Evolutionary conservation across 148 eudicot genomes (phyloP).

Genomic region (Mesembryanthemum crystallinum): DNA sequence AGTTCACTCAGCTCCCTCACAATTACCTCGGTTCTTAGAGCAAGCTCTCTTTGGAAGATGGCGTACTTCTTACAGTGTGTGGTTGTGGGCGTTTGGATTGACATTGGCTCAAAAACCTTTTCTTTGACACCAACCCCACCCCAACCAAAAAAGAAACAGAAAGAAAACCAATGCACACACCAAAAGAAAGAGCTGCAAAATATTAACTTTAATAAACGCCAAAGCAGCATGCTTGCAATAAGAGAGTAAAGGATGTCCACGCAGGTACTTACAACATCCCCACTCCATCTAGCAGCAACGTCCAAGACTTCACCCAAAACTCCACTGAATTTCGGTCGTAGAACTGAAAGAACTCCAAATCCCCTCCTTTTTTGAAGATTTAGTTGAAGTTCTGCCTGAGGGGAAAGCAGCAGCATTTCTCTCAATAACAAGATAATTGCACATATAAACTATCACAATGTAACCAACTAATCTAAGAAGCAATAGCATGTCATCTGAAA

Average conservation of each 20-base stretch:
- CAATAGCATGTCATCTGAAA: not conserved
- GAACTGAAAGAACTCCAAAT: slow-evolving; percentile 79
- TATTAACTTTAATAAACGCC: not conserved
- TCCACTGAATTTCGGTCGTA: slow-evolving; percentile 92
- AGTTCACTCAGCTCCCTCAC: too few species aligned
- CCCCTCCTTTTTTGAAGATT: slow-evolving; percentile 96
- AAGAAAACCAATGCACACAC: not conserved
- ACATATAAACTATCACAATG: not conserved
- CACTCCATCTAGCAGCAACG: slow-evolving; percentile 98
- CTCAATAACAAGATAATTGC: not conserved
- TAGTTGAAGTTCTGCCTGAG: slow-evolving; percentile 90
- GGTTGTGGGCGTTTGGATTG: too few species aligned
- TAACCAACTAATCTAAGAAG: not conserved
- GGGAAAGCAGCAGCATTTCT: slow-evolving; percentile 18
- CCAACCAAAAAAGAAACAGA: not conserved
- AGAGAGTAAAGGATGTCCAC: slow-evolving; percentile 5
- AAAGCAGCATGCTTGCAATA: not conserved
- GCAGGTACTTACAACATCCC: slow-evolving; percentile 81
- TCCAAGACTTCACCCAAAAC: slow-evolving; percentile 95
- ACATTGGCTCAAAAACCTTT: too few species aligned
- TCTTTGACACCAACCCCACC: too few species aligned
- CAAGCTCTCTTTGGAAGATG: too few species aligned
- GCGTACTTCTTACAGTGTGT: too few species aligned
- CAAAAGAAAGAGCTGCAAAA: not conserved
- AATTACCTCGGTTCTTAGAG: too few species aligned